Evolutionary conservation across 225 moss, liverwort and hornwort species (phyloP), one percentile per base, ranked within the genome.

Genomic region (Climacium dendroides): DNA sequence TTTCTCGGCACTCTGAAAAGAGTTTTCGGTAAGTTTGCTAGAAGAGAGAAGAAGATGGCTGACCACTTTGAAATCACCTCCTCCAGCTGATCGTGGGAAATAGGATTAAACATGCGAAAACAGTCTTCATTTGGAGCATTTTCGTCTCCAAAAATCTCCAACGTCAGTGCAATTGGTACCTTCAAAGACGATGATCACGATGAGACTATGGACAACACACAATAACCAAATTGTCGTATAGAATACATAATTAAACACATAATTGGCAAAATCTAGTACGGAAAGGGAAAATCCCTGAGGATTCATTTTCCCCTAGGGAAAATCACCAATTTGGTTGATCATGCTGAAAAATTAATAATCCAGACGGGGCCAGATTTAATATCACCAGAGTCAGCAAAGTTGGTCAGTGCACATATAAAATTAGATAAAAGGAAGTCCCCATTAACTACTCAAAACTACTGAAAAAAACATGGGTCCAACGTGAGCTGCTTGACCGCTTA

Each of bases 21-120:
- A 66, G 87, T 78, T 37, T 67, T 61, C 65, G 94, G 94, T 45
- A 95, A 90, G 60, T 93, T 89, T 35, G 71, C 85, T 28, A 95
- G 71, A 65, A 95, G 94, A 26, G 93, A 88, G 86, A 93, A 93
- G 71, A 95, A 92, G 59, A 93, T 89, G 64, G 88, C 80, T 75
- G 94, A 91, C 94, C 94, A 95, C 80, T 90, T 92, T 18, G 86
- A 87, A 48, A 91, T 71, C 81, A 93, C 94, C 84, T 81, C 73
- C 84, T 95, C 93, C 13, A 93, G 80, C 50, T 92, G 88, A 63
- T 85, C 84, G 48, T 73, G 60, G 37, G 89, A 87, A 57, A 85
- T 50, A 72, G 94, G 94, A 74, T 95, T 95, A 70, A 95, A 95
- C 94, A 95, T 95, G 65, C 92, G 94, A 87, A 95, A 95, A 82